Conservation (phyloP, 129 eudicot species). For the Flaveria linearis region DNA sequence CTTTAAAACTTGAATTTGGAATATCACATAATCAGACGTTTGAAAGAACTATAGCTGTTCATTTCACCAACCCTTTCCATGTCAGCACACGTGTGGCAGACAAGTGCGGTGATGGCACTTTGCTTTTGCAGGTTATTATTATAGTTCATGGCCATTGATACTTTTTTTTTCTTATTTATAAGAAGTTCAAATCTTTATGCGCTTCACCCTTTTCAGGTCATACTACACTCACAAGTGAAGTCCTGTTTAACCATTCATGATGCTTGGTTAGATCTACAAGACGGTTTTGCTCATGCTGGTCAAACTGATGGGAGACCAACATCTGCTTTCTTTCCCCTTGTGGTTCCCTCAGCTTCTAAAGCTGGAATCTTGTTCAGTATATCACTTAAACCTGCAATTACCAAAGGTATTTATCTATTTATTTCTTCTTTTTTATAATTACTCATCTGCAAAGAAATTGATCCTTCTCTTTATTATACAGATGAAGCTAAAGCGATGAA, state of each 20-base stretch:
- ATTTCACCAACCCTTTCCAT: conserved; percentile 83
- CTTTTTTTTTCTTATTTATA: background rate
- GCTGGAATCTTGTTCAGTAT: conserved; percentile 80
- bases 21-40: conserved; percentile 89
- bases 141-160: background rate
- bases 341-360: conserved; percentile 72
- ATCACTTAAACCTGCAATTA: conserved; percentile 45
- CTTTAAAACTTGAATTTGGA: conserved; percentile 93
- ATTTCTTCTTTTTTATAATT: conserved; percentile 4
- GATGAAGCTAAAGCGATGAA: conserved; percentile 54
- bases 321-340: conserved; percentile 78
- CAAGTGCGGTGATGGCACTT: conserved; percentile 78
- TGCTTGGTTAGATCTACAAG: conserved; percentile 98
- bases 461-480: conserved; percentile 34
- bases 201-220: conserved; percentile 49
- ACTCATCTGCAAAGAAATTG: conserved; percentile 5
- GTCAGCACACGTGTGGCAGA: conserved; percentile 83
- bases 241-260: conserved; percentile 76
- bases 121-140: conserved; percentile 78
- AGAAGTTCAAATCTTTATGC: background rate
- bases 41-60: conserved; percentile 91
- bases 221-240: conserved; percentile 89
- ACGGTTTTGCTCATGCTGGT: conserved; percentile 88
- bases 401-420: conserved; percentile 43
- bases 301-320: conserved; percentile 76